These are phyloP conservation scores for Didymella exigua DNA, from an alignment of 2,329 filamentous ascomycete genomes.

Conservation along the genomic window DNA sequence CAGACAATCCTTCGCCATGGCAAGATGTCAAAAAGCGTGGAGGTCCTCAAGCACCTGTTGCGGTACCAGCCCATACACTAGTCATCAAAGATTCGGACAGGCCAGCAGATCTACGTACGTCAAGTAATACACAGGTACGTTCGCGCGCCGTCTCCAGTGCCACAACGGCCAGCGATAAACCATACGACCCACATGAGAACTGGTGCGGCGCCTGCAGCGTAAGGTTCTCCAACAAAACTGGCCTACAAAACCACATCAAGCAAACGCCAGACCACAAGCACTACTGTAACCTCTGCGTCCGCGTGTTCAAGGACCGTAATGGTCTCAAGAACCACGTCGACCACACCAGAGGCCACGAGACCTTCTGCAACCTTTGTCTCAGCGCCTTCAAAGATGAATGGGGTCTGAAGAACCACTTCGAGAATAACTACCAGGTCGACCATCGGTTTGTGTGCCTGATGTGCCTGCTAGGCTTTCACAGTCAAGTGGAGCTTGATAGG, in stretches of 20 bases:
- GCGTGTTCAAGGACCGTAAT: slow-evolving; percentile 43
- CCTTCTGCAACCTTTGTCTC: slow-evolving; percentile 42
- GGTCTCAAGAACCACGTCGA: slow-evolving; percentile 45
- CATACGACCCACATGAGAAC: slow-evolving; percentile 30
- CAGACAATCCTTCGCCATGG: slow-evolving; percentile 33
- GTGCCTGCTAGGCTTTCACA: slow-evolving; percentile 37
- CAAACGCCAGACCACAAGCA: slow-evolving; percentile 32
- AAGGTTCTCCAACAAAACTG: slow-evolving; percentile 30
- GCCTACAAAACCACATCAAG: slow-evolving; percentile 36
- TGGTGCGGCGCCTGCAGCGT: slow-evolving; percentile 43
- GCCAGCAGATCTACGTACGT: background rate
- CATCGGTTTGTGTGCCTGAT: slow-evolving; percentile 38
- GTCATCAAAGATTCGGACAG: slow-evolving; percentile 18
- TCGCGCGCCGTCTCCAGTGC: slow-evolving; percentile 12
- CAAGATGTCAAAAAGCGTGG: slow-evolving; percentile 34
- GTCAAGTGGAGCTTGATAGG: slow-evolving; percentile 24
- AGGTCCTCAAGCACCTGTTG: slow-evolving; percentile 2
- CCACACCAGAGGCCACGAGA: slow-evolving; percentile 34
- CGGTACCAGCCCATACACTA: slow-evolving; percentile 9
- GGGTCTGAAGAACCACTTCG: slow-evolving; percentile 43
- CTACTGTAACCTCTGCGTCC: slow-evolving; percentile 46
- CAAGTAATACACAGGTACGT: slow-evolving; percentile 4
- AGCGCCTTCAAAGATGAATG: slow-evolving; percentile 42
- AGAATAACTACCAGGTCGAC: slow-evolving; percentile 38
- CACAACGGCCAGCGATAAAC: slow-evolving; percentile 19